phyloP scores from a whole-genome alignment of 345 rosid genomes.

The Heritiera littoralis region DNA sequence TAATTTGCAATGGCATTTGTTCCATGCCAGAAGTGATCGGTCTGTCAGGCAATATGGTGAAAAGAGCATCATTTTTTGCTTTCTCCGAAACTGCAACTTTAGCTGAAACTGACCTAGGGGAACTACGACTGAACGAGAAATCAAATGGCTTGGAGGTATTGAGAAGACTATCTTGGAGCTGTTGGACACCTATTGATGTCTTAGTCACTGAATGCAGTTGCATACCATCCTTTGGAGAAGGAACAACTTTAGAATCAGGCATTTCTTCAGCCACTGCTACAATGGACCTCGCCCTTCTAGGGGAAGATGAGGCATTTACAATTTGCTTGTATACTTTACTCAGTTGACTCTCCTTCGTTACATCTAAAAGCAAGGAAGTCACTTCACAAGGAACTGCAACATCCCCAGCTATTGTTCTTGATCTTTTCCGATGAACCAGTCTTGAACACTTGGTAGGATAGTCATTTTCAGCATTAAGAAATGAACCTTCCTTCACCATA shows the following conservation, averaged over 20 bases:
- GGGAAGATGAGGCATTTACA: conserved; percentile 32
- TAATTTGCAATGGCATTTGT: conserved; percentile 34
- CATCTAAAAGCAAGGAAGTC: conserved; percentile 34
- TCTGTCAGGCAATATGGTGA: conserved; percentile 37
- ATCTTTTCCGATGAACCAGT: conserved; percentile 79
- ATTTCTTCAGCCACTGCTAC: conserved; percentile 47
- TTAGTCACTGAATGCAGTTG: conserved; percentile 30
- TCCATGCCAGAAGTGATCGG: conserved; percentile 35
- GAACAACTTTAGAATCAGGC: conserved; percentile 37
- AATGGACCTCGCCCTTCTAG: conserved; percentile 35
- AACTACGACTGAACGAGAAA: conserved; percentile 36
- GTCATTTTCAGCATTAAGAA: conserved; percentile 74
- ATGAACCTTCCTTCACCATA: conserved; percentile 86
- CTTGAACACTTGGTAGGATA: conserved; percentile 79
- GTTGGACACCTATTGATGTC: conserved; percentile 38
- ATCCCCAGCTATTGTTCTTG: conserved; percentile 64
- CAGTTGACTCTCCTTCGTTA: conserved; percentile 38
- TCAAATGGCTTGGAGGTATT: conserved; percentile 38
- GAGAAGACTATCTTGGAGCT: conserved; percentile 32
- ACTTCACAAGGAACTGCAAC: conserved; percentile 43
- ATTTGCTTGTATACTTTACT: conserved; percentile 33
- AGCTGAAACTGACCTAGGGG: conserved; percentile 41
- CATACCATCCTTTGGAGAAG: conserved; percentile 41
- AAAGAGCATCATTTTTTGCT: conserved; percentile 31
- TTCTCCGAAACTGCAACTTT: conserved; percentile 37